Conservation (phyloP, 192 early-diverging fungal species). For the Martensiomyces pterosporus region DNA sequence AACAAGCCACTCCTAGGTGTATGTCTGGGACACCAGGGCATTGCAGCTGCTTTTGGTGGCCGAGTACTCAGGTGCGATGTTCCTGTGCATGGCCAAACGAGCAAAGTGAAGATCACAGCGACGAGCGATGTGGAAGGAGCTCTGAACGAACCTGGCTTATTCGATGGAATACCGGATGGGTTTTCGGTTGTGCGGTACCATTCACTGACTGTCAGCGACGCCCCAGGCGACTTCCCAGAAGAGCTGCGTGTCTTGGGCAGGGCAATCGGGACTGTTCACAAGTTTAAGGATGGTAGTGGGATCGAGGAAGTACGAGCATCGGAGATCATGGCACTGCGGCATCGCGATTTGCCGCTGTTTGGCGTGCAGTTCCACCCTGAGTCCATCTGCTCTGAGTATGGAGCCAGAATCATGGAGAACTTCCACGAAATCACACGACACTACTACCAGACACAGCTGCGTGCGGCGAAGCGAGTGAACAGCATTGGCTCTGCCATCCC, state of each 20-base stretch:
- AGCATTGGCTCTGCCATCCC: conserved; percentile 1
- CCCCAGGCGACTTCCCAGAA: conserved; percentile 27
- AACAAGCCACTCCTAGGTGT: conserved; percentile 81
- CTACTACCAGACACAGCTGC: not conserved
- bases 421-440: conserved; percentile 45
- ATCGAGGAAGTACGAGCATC: conserved; percentile 1
- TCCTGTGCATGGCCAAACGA: conserved; percentile 82
- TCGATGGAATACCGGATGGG: conserved; percentile 56
- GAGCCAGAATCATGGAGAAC: conserved; percentile 65
- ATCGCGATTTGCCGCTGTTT: conserved; percentile 65
- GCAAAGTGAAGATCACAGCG: conserved; percentile 31
- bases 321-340: conserved; percentile 79
- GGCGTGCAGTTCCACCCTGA: conserved; percentile 98
- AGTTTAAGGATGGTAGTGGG: conserved; percentile 1
- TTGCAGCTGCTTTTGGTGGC: conserved; percentile 66
- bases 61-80: conserved; percentile 59
- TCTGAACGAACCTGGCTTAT: conserved; percentile 47
- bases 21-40: conserved; percentile 92
- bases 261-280: conserved; percentile 13
- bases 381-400: conserved; percentile 83
- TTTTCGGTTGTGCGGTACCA: conserved; percentile 89
- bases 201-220: conserved; percentile 68
- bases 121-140: no score
- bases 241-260: conserved; percentile 30
- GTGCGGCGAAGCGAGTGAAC: not conserved